A percentile compares a stretch with the other conserved stretches of the same genome.
Evolutionary conservation across 768 basidiomycete species (phyloP).

Genomic region (Hemileccinum impolitum): DNA sequence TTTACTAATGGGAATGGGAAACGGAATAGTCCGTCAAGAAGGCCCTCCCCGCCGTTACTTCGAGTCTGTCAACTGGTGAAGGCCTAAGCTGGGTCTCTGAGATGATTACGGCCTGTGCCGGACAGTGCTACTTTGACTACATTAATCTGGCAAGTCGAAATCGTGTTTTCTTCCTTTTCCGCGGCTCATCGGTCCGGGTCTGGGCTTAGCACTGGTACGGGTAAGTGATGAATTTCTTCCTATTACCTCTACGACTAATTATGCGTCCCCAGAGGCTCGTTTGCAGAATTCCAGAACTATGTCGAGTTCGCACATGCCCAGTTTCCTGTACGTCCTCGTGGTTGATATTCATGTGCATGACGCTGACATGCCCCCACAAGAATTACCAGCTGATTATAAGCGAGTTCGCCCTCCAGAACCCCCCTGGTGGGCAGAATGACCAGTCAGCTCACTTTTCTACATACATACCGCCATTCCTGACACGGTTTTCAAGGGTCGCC

Average conservation of each 20-base stretch:
- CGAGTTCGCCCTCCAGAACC: slow-evolving; percentile 34
- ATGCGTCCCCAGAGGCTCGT: slow-evolving; percentile 17
- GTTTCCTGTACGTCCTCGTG: slow-evolving; percentile 25
- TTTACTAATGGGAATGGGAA: background rate
- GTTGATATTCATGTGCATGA: background rate
- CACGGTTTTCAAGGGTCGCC: slow-evolving; percentile 20
- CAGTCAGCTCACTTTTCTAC: slow-evolving; percentile 21
- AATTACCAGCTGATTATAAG: slow-evolving; percentile 25
- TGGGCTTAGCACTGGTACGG: slow-evolving; percentile 28
- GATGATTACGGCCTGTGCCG: slow-evolving; percentile 34
- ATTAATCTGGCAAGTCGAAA: slow-evolving; percentile 30
- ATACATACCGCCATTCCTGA: background rate
- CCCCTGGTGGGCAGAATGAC: slow-evolving; percentile 26
- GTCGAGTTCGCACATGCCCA: slow-evolving; percentile 24
- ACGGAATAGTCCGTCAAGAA: slow-evolving; percentile 32
- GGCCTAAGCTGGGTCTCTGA: slow-evolving; percentile 36
- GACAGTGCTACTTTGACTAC: slow-evolving; percentile 34
- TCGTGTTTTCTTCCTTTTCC: background rate
- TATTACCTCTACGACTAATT: background rate
- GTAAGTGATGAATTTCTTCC: slow-evolving; percentile 10
- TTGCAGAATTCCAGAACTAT: slow-evolving; percentile 27
- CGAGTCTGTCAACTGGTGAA: slow-evolving; percentile 29
- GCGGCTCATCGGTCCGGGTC: background rate
- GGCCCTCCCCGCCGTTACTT: slow-evolving; percentile 36
- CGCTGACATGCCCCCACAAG: slow-evolving; percentile 11